Percentiles rank a stretch among this genome's conserved stretches.
Conservation (phyloP, 305 asterid species). For the Ilex paraguariensis region DNA sequence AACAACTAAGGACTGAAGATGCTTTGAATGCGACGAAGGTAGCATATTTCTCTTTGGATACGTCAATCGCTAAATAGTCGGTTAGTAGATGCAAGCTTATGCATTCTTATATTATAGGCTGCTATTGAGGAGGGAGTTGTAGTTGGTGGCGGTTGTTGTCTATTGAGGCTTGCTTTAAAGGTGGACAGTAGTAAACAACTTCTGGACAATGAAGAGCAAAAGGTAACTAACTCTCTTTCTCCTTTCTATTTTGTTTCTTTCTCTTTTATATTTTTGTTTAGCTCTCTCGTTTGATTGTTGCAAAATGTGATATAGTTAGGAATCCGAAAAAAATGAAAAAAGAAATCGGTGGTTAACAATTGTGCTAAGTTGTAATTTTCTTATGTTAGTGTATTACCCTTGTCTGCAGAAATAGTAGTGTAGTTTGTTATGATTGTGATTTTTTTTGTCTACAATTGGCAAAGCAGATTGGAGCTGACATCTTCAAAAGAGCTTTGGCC, state of each 20-base stretch:
- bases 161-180: slow-evolving; percentile 60
- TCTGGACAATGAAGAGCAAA: slow-evolving; percentile 73
- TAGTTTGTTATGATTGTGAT: too few species aligned
- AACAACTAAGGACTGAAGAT: slow-evolving; percentile 77
- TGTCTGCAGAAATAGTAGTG: background rate
- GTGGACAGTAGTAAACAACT: slow-evolving; percentile 40
- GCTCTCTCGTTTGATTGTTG: background rate
- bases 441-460: background rate
- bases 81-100: slow-evolving; percentile 1
- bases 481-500: slow-evolving; percentile 56
- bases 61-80: slow-evolving; percentile 1
- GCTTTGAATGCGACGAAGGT: slow-evolving; percentile 92
- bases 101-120: slow-evolving; percentile 33
- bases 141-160: slow-evolving; percentile 84
- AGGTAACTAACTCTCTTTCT: slow-evolving; percentile 21
- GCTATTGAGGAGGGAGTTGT: slow-evolving; percentile 88
- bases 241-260: background rate
- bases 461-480: slow-evolving; percentile 78
- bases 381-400: too few species aligned
- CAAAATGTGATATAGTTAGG: too few species aligned
- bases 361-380: too few species aligned
- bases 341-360: too few species aligned
- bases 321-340: too few species aligned
- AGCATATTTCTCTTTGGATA: slow-evolving; percentile 9
- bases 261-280: background rate